A percentile compares a stretch with the other conserved stretches of the same genome.
Conservation (phyloP, 2,329 filamentous ascomycete species). For the Thelonectria discophora region DNA sequence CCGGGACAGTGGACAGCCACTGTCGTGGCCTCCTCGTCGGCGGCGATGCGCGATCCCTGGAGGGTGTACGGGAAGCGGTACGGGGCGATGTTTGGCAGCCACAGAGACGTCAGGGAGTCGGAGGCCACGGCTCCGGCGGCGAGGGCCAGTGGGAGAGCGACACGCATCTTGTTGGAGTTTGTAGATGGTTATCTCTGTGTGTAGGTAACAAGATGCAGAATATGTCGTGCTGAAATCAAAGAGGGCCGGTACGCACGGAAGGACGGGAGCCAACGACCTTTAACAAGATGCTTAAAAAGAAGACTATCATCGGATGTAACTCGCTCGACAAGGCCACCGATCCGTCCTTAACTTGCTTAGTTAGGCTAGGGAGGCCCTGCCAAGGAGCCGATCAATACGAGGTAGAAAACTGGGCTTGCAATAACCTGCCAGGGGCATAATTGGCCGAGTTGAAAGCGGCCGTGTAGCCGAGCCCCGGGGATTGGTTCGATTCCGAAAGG, state of each 20-base stretch:
- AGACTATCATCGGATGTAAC: too few relatives aligned
- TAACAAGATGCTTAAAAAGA: too few relatives aligned
- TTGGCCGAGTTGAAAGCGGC: too few relatives aligned
- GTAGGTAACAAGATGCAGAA: background rate
- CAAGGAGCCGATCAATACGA: background rate
- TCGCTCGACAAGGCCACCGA: too few relatives aligned
- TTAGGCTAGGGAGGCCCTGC: background rate
- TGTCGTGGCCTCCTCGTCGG: background rate
- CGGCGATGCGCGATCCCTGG: background rate
- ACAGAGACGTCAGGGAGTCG: background rate
- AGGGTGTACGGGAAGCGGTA: background rate
- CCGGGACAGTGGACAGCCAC: background rate
- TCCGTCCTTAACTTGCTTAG: background rate
- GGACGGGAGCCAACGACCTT: too few relatives aligned
- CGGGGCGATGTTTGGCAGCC: background rate
- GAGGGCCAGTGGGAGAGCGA: background rate
- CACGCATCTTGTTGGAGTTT: background rate
- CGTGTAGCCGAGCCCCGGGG: too few relatives aligned
- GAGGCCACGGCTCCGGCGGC: background rate
- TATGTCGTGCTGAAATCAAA: background rate
- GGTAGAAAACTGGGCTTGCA: background rate
- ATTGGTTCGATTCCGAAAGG: too few relatives aligned
- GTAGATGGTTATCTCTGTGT: too few relatives aligned
- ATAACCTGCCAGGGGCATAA: too few relatives aligned
- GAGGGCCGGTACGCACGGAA: too few relatives aligned